Conservation (phyloP, 129 eudicot genomes). For the Chrysanthemum seticuspe region DNA sequence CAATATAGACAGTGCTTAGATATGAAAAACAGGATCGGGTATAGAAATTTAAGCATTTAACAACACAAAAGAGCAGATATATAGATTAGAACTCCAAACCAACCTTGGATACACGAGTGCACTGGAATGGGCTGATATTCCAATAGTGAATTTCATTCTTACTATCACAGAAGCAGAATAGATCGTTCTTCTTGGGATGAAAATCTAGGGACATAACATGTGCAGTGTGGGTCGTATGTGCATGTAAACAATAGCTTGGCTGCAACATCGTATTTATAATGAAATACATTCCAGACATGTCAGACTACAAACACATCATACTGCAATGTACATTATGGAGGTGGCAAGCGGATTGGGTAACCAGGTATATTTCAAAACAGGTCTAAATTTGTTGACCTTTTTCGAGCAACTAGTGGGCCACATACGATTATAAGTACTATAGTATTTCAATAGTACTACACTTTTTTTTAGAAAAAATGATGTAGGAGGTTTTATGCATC, state of each 20-base stretch:
- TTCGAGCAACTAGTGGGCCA: no score
- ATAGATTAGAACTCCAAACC: constrained; percentile 16
- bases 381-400: no score
- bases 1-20: constrained; percentile 13
- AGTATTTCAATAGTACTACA: no score
- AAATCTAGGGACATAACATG: constrained; percentile 95
- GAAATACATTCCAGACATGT: constrained; percentile 11
- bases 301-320: neutral
- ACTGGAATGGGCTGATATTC: constrained; percentile 79
- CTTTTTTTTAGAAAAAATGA: no score
- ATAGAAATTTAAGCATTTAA: neutral
- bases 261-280: constrained; percentile 40
- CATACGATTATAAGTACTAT: no score
- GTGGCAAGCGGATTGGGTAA: no score
- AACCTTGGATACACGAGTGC: constrained; percentile 90
- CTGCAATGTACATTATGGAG: neutral
- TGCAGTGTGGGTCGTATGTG: constrained; percentile 69
- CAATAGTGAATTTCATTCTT: constrained; percentile 83
- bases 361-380: no score
- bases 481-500: no score
- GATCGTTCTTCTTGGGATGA: constrained; percentile 94
- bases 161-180: constrained; percentile 93
- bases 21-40: constrained; percentile 14
- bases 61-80: neutral
- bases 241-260: constrained; percentile 87